Evolutionary conservation across 768 basidiomycete genomes (phyloP).

Genomic region (Pleurotus tuoliensis): DNA sequence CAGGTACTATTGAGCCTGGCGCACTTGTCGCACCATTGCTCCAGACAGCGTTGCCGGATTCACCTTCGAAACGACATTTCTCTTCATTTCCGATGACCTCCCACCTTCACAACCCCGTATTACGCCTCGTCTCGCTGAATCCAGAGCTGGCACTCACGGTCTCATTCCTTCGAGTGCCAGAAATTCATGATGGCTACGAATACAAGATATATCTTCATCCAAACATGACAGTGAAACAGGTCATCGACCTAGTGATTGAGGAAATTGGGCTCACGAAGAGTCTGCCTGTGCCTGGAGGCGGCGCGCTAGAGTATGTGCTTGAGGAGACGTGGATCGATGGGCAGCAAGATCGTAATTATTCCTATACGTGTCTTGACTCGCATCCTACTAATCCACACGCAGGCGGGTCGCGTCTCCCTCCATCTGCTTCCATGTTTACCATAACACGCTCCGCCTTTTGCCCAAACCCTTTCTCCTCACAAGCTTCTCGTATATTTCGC

Average conservation of each 20-base stretch:
- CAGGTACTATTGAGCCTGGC: slow-evolving; percentile 48
- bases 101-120: slow-evolving; percentile 58
- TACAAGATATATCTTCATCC: slow-evolving; percentile 66
- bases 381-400: slow-evolving; percentile 4
- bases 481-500: slow-evolving; percentile 44
- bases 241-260: slow-evolving; percentile 46
- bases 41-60: slow-evolving; percentile 30
- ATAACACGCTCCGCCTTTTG: slow-evolving; percentile 36
- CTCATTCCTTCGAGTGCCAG: slow-evolving; percentile 65
- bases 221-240: slow-evolving; percentile 49
- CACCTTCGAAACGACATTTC: slow-evolving; percentile 47
- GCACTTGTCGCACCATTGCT: slow-evolving; percentile 51
- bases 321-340: slow-evolving; percentile 63
- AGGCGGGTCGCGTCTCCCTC: slow-evolving; percentile 45
- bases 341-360: slow-evolving; percentile 48
- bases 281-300: slow-evolving; percentile 65
- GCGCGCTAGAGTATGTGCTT: slow-evolving; percentile 65
- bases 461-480: slow-evolving; percentile 37
- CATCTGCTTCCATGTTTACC: slow-evolving; percentile 37
- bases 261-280: slow-evolving; percentile 69
- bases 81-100: slow-evolving; percentile 67
- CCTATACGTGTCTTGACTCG: not conserved
- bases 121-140: slow-evolving; percentile 73
- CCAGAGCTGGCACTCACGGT: slow-evolving; percentile 50
- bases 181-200: slow-evolving; percentile 69